Conservation (phyloP, 1,284 basidiomycete genomes). For the Megacollybia platyphylla region DNA sequence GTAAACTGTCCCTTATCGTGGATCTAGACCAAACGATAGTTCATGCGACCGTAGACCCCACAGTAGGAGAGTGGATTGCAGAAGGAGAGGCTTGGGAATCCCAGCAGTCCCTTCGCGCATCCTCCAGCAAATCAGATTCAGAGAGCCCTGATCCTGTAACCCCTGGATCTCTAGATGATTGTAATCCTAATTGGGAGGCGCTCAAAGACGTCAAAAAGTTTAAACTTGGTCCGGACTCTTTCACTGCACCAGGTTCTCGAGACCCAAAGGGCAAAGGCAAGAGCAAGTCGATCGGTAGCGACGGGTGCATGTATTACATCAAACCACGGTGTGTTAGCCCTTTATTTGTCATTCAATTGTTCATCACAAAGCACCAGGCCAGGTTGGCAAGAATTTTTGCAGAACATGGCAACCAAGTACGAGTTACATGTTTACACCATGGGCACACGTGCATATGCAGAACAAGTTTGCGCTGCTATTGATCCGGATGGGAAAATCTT, state of each 20-base stretch:
- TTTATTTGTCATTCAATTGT: slow-evolving; percentile 8
- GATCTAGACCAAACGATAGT: slow-evolving; percentile 99
- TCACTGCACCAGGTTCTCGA: slow-evolving; percentile 22
- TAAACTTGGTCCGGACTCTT: slow-evolving; percentile 71
- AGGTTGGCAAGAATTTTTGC: slow-evolving; percentile 73
- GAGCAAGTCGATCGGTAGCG: slow-evolving; percentile 50
- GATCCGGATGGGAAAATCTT: slow-evolving; percentile 85
- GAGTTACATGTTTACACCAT: slow-evolving; percentile 99
- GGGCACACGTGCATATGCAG: slow-evolving; percentile 95
- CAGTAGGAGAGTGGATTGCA: slow-evolving; percentile 92
- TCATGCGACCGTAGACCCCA: slow-evolving; percentile 97
- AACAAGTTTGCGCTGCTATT: slow-evolving; percentile 88
- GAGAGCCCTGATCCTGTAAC: slow-evolving; percentile 18
- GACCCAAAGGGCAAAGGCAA: slow-evolving; percentile 35
- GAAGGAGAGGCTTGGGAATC: slow-evolving; percentile 72
- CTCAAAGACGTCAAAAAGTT: slow-evolving; percentile 85
- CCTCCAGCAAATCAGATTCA: slow-evolving; percentile 23
- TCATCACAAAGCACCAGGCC: slow-evolving; percentile 42
- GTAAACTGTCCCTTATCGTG: slow-evolving; percentile 89
- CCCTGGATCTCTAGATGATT: slow-evolving; percentile 30
- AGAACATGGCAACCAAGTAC: slow-evolving; percentile 65
- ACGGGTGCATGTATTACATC: slow-evolving; percentile 93
- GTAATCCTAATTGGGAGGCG: slow-evolving; percentile 83
- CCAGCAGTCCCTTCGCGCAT: slow-evolving; percentile 28
- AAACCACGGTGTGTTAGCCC: slow-evolving; percentile 68